phyloP scores from a whole-genome alignment of 352 stramenopile genomes.

The Pythium diclinum region DNA sequence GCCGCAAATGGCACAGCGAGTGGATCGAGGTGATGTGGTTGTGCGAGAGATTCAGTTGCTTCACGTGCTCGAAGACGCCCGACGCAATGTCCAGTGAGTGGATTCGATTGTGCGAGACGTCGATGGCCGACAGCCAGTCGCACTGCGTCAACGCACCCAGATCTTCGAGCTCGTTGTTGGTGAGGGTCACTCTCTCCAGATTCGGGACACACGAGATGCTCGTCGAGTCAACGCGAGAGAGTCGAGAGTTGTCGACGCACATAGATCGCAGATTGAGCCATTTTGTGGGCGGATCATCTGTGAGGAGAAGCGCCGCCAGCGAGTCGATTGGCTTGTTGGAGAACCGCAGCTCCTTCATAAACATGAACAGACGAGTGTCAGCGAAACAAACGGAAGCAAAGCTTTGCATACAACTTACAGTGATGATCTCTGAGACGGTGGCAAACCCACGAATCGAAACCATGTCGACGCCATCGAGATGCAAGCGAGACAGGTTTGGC shows the following conservation, averaged over 20 bases:
- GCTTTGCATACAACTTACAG: neutral
- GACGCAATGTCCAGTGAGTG: slow-evolving; percentile 2
- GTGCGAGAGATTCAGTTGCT: slow-evolving; percentile 16
- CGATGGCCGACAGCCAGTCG: slow-evolving; percentile 10
- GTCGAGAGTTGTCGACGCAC: neutral
- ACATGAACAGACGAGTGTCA: neutral
- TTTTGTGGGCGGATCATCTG: neutral
- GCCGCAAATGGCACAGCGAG: neutral
- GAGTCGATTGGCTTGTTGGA: neutral
- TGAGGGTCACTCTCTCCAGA: slow-evolving; percentile 4
- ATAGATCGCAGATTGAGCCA: slow-evolving; percentile 11
- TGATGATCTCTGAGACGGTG: slow-evolving; percentile 2
- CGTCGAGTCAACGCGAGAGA: neutral
- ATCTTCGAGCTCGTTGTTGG: neutral
- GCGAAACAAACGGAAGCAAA: neutral
- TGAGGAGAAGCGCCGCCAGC: neutral
- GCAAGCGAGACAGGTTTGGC: slow-evolving; percentile 1
- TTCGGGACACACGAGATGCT: neutral
- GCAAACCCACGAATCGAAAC: neutral
- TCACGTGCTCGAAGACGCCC: slow-evolving; percentile 7
- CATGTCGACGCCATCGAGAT: slow-evolving; percentile 8
- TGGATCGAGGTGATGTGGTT: slow-evolving; percentile 6
- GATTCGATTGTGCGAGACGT: slow-evolving; percentile 17
- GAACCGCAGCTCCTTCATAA: slow-evolving; percentile 9
- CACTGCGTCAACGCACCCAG: slow-evolving; percentile 2